Evolutionary conservation across 495 filamentous ascomycete species (phyloP).

Genomic region (Penicillium coffeae): DNA sequence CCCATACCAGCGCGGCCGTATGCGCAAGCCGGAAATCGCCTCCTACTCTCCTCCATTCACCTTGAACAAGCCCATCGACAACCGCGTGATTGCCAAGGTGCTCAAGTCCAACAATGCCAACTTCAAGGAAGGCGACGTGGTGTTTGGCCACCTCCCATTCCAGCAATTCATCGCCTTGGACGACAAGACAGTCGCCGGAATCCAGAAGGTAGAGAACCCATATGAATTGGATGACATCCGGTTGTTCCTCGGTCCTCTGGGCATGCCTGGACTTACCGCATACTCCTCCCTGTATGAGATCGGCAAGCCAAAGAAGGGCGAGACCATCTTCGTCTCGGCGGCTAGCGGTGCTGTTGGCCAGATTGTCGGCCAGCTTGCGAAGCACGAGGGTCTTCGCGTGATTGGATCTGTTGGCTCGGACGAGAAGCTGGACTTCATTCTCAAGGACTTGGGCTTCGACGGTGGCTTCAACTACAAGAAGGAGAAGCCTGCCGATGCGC

Average conservation of each 20-base stretch:
- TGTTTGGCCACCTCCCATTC: slow-evolving; percentile 55
- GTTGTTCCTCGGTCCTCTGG: slow-evolving; percentile 65
- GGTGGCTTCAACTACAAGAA: slow-evolving; percentile 77
- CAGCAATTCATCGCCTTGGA: slow-evolving; percentile 55
- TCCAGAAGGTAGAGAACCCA: slow-evolving; percentile 41
- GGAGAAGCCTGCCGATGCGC: slow-evolving; percentile 63
- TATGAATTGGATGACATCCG: slow-evolving; percentile 44
- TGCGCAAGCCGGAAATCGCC: slow-evolving; percentile 48
- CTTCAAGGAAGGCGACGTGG: slow-evolving; percentile 63
- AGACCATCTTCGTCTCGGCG: slow-evolving; percentile 82
- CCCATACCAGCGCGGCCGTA: slow-evolving; percentile 79
- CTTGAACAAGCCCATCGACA: slow-evolving; percentile 56
- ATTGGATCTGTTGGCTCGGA: slow-evolving; percentile 72
- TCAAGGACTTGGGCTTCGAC: slow-evolving; percentile 63
- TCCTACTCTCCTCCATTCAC: slow-evolving; percentile 61
- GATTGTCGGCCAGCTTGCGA: slow-evolving; percentile 80
- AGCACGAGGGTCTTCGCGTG: slow-evolving; percentile 80
- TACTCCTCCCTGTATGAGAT: slow-evolving; percentile 80
- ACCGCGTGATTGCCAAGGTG: slow-evolving; percentile 56
- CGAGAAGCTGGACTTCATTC: slow-evolving; percentile 65
- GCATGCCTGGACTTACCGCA: slow-evolving; percentile 85
- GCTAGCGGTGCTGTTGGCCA: slow-evolving; percentile 83
- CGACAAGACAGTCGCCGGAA: slow-evolving; percentile 26
- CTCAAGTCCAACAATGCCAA: slow-evolving; percentile 58
- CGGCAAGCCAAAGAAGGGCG: slow-evolving; percentile 79